phyloP scores from a whole-genome alignment of 2,329 filamentous ascomycete genomes.

The Alternaria sp. region DNA sequence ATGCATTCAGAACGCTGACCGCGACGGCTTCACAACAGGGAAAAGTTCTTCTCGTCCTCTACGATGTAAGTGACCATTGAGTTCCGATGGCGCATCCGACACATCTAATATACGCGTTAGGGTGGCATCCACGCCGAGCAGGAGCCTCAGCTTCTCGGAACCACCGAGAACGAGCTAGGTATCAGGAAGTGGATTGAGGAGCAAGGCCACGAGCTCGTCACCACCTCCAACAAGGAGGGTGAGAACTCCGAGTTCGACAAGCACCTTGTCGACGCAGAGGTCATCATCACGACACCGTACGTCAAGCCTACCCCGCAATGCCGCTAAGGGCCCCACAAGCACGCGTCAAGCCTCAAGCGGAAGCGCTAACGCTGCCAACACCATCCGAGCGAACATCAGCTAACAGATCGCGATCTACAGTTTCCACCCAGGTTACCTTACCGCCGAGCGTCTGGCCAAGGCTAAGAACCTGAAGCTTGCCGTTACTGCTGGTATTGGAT shows the following conservation, averaged over 20 bases:
- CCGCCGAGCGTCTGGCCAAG: constrained; percentile 92
- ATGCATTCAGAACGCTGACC: constrained; percentile 69
- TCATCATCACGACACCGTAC: constrained; percentile 99
- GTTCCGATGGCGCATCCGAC: constrained; percentile 16
- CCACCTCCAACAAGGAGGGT: constrained; percentile 97
- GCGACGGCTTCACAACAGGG: constrained; percentile 78
- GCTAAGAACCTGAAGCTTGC: constrained; percentile 99
- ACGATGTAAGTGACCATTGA: constrained; percentile 73
- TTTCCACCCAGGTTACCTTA: constrained; percentile 98
- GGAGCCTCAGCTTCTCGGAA: constrained; percentile 88
- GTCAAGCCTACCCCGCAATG: constrained; percentile 48
- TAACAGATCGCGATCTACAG: constrained; percentile 56
- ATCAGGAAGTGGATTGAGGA: constrained; percentile 98
- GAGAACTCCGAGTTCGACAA: constrained; percentile 92
- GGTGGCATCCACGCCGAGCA: constrained; percentile 86
- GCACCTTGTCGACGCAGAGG: constrained; percentile 94
- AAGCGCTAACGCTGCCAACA: constrained; percentile 21
- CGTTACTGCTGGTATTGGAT: constrained; percentile 96
- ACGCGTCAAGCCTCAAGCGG: constrained; percentile 20
- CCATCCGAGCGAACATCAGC: constrained; percentile 20
- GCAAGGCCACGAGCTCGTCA: constrained; percentile 94
- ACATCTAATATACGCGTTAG: constrained; percentile 51
- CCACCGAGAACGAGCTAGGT: constrained; percentile 98
- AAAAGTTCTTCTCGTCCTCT: constrained; percentile 93
- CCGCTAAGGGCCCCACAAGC: constrained; percentile 41